phyloP scores from a whole-genome alignment of 805 yeast genomes.

The Teunomyces panamensis region DNA sequence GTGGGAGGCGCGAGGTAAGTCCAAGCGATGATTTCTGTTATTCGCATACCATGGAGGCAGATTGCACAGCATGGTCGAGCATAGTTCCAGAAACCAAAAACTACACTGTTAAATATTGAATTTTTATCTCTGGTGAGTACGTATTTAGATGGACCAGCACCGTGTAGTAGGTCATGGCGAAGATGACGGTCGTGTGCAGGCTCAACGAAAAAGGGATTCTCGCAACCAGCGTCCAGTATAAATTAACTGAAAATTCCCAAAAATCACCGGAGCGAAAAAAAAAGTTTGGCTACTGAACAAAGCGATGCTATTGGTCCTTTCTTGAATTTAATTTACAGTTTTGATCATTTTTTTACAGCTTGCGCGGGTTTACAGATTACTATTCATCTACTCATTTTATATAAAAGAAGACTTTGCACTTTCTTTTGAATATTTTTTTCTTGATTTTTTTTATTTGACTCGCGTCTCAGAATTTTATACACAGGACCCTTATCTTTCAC shows the following conservation, averaged over 20 bases:
- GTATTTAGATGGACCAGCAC: background rate
- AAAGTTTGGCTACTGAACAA: conserved; percentile 2
- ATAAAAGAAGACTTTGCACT: conserved; percentile 7
- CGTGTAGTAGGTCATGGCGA: background rate
- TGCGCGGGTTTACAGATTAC: conserved; percentile 3
- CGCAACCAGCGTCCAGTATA: conserved; percentile 7
- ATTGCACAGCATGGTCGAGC: background rate
- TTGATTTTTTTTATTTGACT: conserved; percentile 1
- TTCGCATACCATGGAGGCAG: background rate
- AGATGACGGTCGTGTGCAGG: conserved; percentile 7
- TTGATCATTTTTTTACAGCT: background rate
- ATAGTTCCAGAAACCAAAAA: background rate
- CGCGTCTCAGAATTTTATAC: conserved; percentile 3
- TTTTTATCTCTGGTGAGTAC: background rate
- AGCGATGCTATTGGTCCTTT: conserved; percentile 10
- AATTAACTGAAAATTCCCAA: conserved; percentile 8
- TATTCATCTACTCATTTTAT: conserved; percentile 2
- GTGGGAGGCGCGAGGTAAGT: background rate
- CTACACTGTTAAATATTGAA: background rate
- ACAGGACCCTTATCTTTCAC: background rate
- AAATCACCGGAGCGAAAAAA: conserved; percentile 3
- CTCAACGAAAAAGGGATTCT: conserved; percentile 5
- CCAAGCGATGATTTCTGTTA: background rate
- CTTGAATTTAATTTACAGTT: conserved; percentile 3
- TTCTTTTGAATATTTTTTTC: conserved; percentile 3